Evolutionary conservation across 306 rosid species (phyloP).

Genomic region (Dicorynia guianensis): DNA sequence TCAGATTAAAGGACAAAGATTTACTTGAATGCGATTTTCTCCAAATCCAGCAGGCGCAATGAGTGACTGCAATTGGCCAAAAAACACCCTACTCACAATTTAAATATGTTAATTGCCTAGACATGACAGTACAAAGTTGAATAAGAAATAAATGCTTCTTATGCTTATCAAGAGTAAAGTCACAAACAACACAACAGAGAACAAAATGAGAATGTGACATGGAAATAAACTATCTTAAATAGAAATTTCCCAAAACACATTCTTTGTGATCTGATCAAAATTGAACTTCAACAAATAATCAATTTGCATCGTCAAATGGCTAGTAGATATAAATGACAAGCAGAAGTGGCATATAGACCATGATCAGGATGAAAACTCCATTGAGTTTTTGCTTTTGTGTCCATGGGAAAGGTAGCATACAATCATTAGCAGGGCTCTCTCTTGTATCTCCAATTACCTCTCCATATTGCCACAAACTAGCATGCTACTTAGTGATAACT

Average conservation of each 20-base stretch:
- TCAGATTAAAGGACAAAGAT: constrained; percentile 35
- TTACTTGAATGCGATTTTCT: constrained; percentile 72
- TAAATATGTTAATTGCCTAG: constrained; percentile 28
- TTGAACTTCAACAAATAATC: neutral
- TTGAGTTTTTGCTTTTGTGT: neutral
- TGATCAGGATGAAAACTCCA: constrained; percentile 8
- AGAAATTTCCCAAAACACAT: constrained; percentile 10
- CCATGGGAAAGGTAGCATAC: neutral
- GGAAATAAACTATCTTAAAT: too few species aligned
- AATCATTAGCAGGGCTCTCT: constrained; percentile 1
- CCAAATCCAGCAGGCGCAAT: constrained; percentile 60
- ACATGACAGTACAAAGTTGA: constrained; percentile 23
- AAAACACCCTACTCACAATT: constrained; percentile 70
- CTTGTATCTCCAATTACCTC: constrained; percentile 6
- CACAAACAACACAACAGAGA: neutral
- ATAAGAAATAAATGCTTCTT: constrained; percentile 31
- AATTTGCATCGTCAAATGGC: constrained; percentile 5
- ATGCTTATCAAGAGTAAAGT: constrained; percentile 27
- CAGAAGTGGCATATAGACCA: neutral
- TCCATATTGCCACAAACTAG: neutral
- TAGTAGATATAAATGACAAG: neutral
- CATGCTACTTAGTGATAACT: constrained; percentile 8
- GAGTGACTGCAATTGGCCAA: constrained; percentile 64
- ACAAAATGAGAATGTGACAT: constrained; percentile 11
- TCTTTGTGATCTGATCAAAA: neutral